Conservation (phyloP, 441 rosid species). For the Gossypium aridum region DNA sequence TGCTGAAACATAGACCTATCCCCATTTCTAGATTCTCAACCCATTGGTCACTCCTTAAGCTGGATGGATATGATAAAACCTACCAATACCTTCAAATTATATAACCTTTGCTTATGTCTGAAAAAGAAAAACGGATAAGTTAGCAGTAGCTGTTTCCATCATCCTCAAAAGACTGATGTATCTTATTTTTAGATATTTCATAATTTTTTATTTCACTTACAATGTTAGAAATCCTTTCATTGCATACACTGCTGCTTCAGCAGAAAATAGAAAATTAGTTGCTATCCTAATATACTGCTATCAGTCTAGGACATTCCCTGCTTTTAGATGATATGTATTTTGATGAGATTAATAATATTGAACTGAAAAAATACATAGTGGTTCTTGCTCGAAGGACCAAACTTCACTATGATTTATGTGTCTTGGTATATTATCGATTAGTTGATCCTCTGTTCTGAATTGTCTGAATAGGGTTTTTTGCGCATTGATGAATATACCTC, state of each 20-base stretch:
- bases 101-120: neutral
- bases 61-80: neutral
- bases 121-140: neutral
- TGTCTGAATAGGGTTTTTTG: slow-evolving; percentile 62
- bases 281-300: neutral
- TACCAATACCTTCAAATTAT: neutral
- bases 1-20: neutral
- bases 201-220: neutral
- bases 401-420: slow-evolving; percentile 4
- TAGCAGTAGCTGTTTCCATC: neutral
- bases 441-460: slow-evolving; percentile 15
- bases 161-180: neutral
- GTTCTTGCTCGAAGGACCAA: neutral
- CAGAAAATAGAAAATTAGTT: neutral
- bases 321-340: neutral
- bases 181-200: neutral
- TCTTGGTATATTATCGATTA: neutral
- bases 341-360: neutral
- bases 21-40: neutral
- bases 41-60: neutral
- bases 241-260: neutral
- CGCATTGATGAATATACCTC: slow-evolving; percentile 96
- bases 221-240: neutral
- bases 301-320: neutral
- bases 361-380: neutral